phyloP scores from a whole-genome alignment of 208 protist species.

The Trypanosomatidae sp. region DNA sequence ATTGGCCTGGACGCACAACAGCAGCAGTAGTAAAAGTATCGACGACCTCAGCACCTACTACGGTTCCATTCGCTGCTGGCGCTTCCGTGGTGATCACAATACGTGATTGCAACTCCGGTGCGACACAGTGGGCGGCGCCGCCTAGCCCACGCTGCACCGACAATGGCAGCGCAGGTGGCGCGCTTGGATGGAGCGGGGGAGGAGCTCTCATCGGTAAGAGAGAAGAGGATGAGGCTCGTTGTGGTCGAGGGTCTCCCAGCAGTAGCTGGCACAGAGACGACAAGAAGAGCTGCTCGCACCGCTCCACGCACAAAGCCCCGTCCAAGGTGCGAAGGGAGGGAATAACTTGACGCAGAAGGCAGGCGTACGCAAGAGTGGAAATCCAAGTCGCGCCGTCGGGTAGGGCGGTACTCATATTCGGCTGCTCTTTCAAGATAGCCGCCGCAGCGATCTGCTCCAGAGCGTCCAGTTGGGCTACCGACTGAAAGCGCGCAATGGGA shows the following conservation, averaged over 20 bases:
- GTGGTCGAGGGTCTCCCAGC: not conserved
- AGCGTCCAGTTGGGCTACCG: slow-evolving; percentile 7
- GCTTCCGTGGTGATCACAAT: slow-evolving; percentile 13
- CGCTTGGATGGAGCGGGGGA: slow-evolving; percentile 21
- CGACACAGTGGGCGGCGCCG: slow-evolving; percentile 11
- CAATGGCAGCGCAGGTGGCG: not conserved
- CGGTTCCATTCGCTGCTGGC: not conserved
- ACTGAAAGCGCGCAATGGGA: slow-evolving; percentile 10
- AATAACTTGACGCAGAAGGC: slow-evolving; percentile 27
- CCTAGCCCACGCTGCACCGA: slow-evolving; percentile 21
- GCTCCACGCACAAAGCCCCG: not conserved
- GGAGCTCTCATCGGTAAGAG: not conserved
- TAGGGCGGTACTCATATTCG: not conserved
- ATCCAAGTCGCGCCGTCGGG: slow-evolving; percentile 11
- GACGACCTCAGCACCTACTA: not conserved
- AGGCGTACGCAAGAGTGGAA: slow-evolving; percentile 13
- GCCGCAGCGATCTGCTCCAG: slow-evolving; percentile 7
- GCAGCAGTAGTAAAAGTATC: not conserved
- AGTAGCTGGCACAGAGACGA: slow-evolving; percentile 14
- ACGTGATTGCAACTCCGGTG: slow-evolving; percentile 29
- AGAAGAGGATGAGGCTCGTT: not conserved
- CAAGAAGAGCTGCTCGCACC: slow-evolving; percentile 15
- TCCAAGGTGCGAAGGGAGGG: slow-evolving; percentile 20
- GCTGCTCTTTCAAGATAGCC: not conserved
- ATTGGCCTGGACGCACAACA: slow-evolving; percentile 12